phyloP scores from a whole-genome alignment of 257 asterid species.

The Fraxinus pennsylvanica region DNA sequence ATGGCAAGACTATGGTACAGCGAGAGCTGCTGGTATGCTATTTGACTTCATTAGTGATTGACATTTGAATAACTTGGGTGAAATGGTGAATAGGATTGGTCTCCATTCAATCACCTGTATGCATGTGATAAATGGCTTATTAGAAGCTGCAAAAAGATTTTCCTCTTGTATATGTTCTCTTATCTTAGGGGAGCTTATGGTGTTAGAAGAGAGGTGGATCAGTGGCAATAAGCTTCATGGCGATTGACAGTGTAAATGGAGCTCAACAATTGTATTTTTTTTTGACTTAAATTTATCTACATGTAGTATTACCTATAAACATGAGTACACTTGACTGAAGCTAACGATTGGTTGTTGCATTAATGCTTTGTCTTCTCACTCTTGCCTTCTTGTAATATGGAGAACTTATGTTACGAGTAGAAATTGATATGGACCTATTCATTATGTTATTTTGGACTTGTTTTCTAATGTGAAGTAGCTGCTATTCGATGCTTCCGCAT shows the following conservation, averaged over 20 bases:
- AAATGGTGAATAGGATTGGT: neutral
- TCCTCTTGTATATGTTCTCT: neutral
- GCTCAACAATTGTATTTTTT: neutral
- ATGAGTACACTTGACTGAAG: neutral
- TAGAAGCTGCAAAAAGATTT: neutral
- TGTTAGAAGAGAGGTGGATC: neutral
- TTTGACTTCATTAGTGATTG: neutral
- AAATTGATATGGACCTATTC: neutral
- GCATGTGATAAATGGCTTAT: neutral
- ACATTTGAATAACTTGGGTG: neutral
- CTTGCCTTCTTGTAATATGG: neutral
- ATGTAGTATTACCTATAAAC: neutral
- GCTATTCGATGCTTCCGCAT: neutral
- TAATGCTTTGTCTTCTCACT: neutral
- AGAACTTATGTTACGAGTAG: neutral
- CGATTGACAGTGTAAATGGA: neutral
- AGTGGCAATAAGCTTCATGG: neutral
- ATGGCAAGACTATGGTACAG: neutral
- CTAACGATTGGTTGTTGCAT: neutral
- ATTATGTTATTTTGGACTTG: neutral
- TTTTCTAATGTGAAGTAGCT: neutral
- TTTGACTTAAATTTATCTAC: neutral
- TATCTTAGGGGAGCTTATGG: neutral
- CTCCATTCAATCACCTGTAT: neutral
- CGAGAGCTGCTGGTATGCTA: neutral